Conservation (phyloP, 805 yeast genomes). For the Yamadazyma akitaensis region DNA sequence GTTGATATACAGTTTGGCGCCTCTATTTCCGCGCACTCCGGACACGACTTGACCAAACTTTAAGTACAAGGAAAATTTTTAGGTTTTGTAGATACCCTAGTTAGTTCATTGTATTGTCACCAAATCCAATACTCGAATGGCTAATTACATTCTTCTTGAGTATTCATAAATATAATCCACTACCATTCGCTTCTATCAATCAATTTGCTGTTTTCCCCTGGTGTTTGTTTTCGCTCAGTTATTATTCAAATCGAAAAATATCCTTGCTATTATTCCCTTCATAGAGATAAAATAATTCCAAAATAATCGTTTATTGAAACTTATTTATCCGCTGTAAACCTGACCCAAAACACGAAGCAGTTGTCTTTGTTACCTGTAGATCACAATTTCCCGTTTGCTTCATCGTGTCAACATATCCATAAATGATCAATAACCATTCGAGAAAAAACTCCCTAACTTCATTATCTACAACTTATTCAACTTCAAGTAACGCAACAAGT, state of each 20-base stretch:
- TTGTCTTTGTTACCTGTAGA: background rate
- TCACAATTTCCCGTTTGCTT: background rate
- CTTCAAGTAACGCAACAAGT: constrained; percentile 5
- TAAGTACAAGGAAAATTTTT: constrained; percentile 5
- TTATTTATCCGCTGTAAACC: background rate
- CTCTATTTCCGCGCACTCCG: constrained; percentile 1
- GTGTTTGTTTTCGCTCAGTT: background rate
- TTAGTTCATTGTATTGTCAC: background rate
- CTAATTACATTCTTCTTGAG: background rate
- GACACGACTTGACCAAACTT: constrained; percentile 3
- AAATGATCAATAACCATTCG: constrained; percentile 12
- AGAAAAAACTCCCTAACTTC: constrained; percentile 35
- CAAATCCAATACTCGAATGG: background rate
- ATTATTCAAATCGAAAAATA: background rate
- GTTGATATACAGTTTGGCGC: background rate
- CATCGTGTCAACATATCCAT: background rate
- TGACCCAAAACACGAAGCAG: background rate
- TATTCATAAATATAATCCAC: background rate
- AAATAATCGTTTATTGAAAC: background rate
- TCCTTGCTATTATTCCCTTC: background rate
- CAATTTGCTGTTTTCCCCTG: background rate
- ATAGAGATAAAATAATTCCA: background rate
- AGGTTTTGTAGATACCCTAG: constrained; percentile 2
- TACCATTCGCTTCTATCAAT: background rate
- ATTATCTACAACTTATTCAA: constrained; percentile 17